Evolutionary conservation across 495 filamentous ascomycete species (phyloP).

Genomic region (Wilcoxina mikolae): DNA sequence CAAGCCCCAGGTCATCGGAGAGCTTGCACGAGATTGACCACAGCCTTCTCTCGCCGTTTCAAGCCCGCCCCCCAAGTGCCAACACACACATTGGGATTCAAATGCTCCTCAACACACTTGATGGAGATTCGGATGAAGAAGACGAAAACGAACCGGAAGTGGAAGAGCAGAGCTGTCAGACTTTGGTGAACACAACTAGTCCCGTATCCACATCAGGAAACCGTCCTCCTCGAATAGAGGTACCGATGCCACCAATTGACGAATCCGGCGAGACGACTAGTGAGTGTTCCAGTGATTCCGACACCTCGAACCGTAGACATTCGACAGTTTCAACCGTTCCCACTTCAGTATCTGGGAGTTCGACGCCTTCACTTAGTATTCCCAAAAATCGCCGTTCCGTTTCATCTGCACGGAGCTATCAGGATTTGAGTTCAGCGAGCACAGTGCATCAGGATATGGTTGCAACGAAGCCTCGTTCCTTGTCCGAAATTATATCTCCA

Average conservation of each 20-base stretch:
- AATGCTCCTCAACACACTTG: constrained; percentile 3
- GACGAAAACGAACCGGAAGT: background rate
- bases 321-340: constrained; percentile 1
- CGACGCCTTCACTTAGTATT: background rate
- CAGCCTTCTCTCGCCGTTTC: background rate
- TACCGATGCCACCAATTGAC: constrained; percentile 2
- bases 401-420: background rate
- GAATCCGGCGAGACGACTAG: background rate
- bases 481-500: background rate
- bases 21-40: background rate
- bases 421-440: background rate
- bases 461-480: background rate
- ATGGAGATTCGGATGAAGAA: background rate
- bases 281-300: background rate
- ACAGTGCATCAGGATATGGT: background rate
- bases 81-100: constrained; percentile 3
- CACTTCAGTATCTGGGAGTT: background rate
- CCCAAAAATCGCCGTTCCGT: background rate
- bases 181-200: background rate
- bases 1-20: background rate
- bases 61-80: background rate
- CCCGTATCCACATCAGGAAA: background rate
- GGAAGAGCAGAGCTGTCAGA: too few relatives aligned
- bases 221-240: background rate
- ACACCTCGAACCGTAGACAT: constrained; percentile 1